Percentiles rank a stretch among this genome's conserved stretches.
Conservation (phyloP, 2,329 filamentous ascomycete genomes). For the Mycosphaerella arachidis region DNA sequence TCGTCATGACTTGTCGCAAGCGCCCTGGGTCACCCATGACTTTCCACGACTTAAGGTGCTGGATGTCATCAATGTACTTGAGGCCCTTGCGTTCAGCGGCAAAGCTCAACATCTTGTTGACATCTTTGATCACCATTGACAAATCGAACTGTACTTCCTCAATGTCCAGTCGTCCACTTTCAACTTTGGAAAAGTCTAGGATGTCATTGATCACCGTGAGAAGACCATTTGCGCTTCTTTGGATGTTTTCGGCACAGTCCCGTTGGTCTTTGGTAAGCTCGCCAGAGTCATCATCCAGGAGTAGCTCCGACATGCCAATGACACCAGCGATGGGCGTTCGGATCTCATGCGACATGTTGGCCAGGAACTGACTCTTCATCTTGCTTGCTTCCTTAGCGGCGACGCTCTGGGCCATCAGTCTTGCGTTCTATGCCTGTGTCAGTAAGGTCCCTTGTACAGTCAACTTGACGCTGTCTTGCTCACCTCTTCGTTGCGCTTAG, state of each 20-base stretch:
- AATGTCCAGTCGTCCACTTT: slow-evolving; percentile 70
- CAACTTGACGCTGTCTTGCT: neutral
- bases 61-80: slow-evolving; percentile 62
- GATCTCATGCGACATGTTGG: slow-evolving; percentile 51
- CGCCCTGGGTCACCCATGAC: slow-evolving; percentile 84
- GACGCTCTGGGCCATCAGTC: slow-evolving; percentile 67
- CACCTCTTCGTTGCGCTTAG: slow-evolving; percentile 56
- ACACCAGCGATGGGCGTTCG: slow-evolving; percentile 67
- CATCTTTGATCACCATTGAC: slow-evolving; percentile 68
- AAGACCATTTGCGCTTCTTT: slow-evolving; percentile 73
- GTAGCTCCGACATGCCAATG: slow-evolving; percentile 72
- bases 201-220: slow-evolving; percentile 90
- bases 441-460: slow-evolving; percentile 27
- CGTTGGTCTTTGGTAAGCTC: slow-evolving; percentile 62
- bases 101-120: slow-evolving; percentile 82
- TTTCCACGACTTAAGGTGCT: slow-evolving; percentile 61
- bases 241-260: slow-evolving; percentile 73
- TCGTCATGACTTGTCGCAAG: slow-evolving; percentile 77
- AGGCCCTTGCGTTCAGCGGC: slow-evolving; percentile 76
- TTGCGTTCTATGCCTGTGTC: slow-evolving; percentile 51
- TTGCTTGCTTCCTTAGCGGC: slow-evolving; percentile 76
- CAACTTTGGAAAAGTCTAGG: slow-evolving; percentile 78
- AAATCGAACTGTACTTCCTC: slow-evolving; percentile 78
- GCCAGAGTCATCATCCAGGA: slow-evolving; percentile 57
- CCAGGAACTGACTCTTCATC: slow-evolving; percentile 74